These are phyloP conservation scores for Saururus chinensis DNA, from an alignment of 164 flowering plant genomes.

Conservation along the genomic window DNA sequence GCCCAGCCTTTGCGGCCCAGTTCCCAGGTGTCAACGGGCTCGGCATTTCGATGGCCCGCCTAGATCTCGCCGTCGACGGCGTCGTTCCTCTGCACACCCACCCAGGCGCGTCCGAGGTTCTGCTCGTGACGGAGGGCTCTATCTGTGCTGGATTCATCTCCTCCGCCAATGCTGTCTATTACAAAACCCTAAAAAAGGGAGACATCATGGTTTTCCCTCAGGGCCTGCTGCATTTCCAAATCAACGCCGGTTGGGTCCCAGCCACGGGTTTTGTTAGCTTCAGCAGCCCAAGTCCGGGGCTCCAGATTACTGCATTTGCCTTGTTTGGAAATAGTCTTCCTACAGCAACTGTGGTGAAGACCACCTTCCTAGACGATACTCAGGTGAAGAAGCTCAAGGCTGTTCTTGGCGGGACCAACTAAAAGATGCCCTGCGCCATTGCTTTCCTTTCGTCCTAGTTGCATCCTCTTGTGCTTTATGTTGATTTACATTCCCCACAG, in stretches of 20 bases:
- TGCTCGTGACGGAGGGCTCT: slow-evolving; percentile 30
- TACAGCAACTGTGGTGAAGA: slow-evolving; percentile 29
- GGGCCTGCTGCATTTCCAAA: slow-evolving; percentile 54
- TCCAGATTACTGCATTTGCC: slow-evolving; percentile 41
- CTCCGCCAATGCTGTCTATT: slow-evolving; percentile 27
- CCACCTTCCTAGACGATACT: slow-evolving; percentile 49
- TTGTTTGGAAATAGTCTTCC: slow-evolving; percentile 47
- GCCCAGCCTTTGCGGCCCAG: slow-evolving; percentile 50
- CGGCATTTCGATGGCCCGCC: slow-evolving; percentile 58
- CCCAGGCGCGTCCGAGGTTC: slow-evolving; percentile 35
- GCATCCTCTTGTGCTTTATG: no score
- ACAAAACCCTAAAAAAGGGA: slow-evolving; percentile 35
- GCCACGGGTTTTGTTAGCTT: slow-evolving; percentile 43
- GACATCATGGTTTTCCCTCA: slow-evolving; percentile 56
- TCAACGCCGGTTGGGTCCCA: slow-evolving; percentile 25
- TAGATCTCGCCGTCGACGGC: slow-evolving; percentile 56
- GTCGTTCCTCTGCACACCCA: slow-evolving; percentile 77
- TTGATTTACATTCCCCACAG: no score
- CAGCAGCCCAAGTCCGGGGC: slow-evolving; percentile 49
- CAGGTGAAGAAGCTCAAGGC: slow-evolving; percentile 59
- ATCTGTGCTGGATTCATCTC: slow-evolving; percentile 47
- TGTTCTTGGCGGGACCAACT: slow-evolving; percentile 55
- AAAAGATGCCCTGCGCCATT: slow-evolving; percentile 1
- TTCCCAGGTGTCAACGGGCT: slow-evolving; percentile 74
- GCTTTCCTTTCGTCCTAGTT: neutral